Base-by-base conservation (phyloP, 768 basidiomycete species). In the Collybia sp. region DNA sequence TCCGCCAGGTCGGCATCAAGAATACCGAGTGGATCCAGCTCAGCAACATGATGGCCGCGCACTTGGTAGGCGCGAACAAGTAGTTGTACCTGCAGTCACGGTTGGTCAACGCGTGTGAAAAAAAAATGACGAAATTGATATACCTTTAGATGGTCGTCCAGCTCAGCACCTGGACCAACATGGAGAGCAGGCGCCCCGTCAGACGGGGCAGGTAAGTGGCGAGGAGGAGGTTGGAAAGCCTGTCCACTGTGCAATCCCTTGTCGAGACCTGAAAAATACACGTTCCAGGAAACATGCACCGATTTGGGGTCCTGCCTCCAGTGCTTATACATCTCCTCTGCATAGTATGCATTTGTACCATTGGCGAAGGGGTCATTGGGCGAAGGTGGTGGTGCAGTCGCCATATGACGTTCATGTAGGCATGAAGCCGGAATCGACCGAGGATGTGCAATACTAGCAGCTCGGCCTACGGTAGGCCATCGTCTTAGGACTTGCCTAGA, bases 11-110 rank as follows among this genome's bases (percentile, higher is more conserved):
- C 95, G 33, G 92, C 78, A 55, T 93, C 85, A 43, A 89, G 77
- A 57, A 99, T 93, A 12, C 93, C 93, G 13, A 99, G 80, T 30
- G 96, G 96, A 62, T 99, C 96, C 44, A 99, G 76, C 53, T 96
- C 88, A 31, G 95, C 96, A 47, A 93, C 76, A 58, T 97, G 93
- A 59, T 99, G 96, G 12, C 96, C 96, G 49, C 95, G 89, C 13
- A 99, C 96, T 82, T 99, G 96, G 69, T 96, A 99, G 2, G 96
- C 96, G 46, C 96, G 87, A 43, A 97, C 93, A 46, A 99, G 84
- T 20, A 98, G 79, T 88, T 99, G 96, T 13, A 93, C 86, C 95
- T 98, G 60, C 18, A 25, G 17, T 16, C 40, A 35, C 17, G 41
- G 11, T 36, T 46, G 16, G 53, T 19, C 19, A 35, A 20, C 25